phyloP scores from a whole-genome alignment of 2,329 filamentous ascomycete genomes.

The Diaporthe caulivora region DNA sequence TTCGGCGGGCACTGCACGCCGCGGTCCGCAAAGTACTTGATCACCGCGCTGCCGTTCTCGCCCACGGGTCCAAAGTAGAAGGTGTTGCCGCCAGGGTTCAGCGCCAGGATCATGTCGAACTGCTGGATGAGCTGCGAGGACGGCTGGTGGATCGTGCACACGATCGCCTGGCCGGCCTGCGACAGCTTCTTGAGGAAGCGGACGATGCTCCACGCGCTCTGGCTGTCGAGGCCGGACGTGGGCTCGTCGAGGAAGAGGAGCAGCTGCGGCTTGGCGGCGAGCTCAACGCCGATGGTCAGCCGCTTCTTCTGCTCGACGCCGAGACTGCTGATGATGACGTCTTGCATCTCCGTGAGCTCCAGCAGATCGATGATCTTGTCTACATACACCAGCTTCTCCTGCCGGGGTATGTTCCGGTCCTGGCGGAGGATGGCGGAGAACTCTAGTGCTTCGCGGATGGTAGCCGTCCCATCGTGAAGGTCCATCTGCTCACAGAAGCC shows the following conservation, averaged over 20 bases:
- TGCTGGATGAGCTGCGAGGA: conserved; percentile 56
- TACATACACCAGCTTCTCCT: conserved; percentile 78
- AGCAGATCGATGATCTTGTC: conserved; percentile 77
- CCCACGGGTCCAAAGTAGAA: conserved; percentile 82
- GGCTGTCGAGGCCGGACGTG: conserved; percentile 79
- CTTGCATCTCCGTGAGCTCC: conserved; percentile 75
- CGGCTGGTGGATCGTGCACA: conserved; percentile 61
- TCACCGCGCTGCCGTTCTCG: conserved; percentile 67
- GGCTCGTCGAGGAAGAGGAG: conserved; percentile 83
- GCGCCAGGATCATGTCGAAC: conserved; percentile 67
- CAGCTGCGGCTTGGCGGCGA: conserved; percentile 78
- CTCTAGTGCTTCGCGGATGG: conserved; percentile 75
- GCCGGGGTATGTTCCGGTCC: conserved; percentile 64
- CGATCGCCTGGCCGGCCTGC: conserved; percentile 55
- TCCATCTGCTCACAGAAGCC: conserved; percentile 81
- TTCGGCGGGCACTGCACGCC: conserved; percentile 61
- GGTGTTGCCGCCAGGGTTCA: conserved; percentile 72
- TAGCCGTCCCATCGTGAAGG: conserved; percentile 74
- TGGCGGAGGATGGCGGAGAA: conserved; percentile 78
- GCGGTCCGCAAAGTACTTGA: conserved; percentile 71
- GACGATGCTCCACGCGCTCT: conserved; percentile 80
- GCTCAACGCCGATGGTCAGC: conserved; percentile 80
- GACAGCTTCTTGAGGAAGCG: conserved; percentile 76
- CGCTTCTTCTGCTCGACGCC: conserved; percentile 65
- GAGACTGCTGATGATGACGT: conserved; percentile 77